Percentiles rank a stretch among this genome's conserved stretches.
Conservation (phyloP, 768 basidiomycete genomes). For the Suillus subaureus region DNA sequence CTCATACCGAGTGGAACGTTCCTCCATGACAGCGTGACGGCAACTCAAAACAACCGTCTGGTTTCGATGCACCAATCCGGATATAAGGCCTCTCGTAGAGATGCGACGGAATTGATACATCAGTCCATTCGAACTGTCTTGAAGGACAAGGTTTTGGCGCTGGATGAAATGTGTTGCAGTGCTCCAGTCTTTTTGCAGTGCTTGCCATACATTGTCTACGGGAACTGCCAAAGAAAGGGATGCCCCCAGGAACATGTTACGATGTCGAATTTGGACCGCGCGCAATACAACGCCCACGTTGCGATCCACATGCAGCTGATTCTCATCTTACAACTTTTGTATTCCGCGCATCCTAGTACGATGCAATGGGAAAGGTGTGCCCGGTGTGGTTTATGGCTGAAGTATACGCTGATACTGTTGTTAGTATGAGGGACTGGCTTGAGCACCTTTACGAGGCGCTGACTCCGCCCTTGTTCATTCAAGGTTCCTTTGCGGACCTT, state of each 20-base stretch:
- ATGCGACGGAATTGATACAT: slow-evolving; percentile 29
- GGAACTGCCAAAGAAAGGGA: slow-evolving; percentile 30
- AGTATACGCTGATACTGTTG: background rate
- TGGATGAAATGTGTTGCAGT: slow-evolving; percentile 34
- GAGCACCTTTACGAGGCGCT: slow-evolving; percentile 49
- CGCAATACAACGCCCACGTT: slow-evolving; percentile 44
- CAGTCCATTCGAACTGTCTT: slow-evolving; percentile 31
- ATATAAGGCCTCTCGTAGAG: slow-evolving; percentile 15
- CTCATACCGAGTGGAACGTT: background rate
- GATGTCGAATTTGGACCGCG: slow-evolving; percentile 23
- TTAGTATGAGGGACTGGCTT: slow-evolving; percentile 38
- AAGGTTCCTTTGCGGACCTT: slow-evolving; percentile 46
- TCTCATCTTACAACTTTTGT: slow-evolving; percentile 41
- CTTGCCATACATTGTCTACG: slow-evolving; percentile 33
- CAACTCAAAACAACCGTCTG: background rate
- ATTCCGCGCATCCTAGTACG: slow-evolving; percentile 16
- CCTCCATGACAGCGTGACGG: background rate
- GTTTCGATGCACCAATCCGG: background rate
- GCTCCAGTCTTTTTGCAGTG: slow-evolving; percentile 42
- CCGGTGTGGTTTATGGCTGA: background rate
- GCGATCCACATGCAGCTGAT: slow-evolving; percentile 52
- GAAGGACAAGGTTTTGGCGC: slow-evolving; percentile 27
- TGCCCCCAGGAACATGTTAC: slow-evolving; percentile 43
- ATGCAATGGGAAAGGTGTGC: slow-evolving; percentile 10
- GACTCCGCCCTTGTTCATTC: slow-evolving; percentile 45